Percentiles rank a stretch among this genome's conserved stretches.
Conservation (phyloP, 805 yeast species). For the Wickerhamiella spandovensis region DNA sequence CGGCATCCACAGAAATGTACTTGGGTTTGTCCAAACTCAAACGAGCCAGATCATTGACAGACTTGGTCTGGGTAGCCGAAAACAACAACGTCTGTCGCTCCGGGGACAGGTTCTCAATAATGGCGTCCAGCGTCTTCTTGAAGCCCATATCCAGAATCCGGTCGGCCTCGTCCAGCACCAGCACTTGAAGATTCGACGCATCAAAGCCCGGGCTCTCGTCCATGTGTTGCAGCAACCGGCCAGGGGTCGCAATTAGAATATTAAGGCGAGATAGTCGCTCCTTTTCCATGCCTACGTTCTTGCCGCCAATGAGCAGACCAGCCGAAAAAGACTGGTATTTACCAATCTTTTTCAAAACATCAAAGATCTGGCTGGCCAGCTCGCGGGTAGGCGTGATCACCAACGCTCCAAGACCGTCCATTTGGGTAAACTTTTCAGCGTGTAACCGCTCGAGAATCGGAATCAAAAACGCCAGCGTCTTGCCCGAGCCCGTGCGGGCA, state of each 20-base stretch:
- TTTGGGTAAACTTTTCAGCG: slow-evolving; percentile 61
- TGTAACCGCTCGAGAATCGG: slow-evolving; percentile 55
- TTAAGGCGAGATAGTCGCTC: slow-evolving; percentile 71
- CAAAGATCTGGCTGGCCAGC: slow-evolving; percentile 79
- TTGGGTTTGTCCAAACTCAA: slow-evolving; percentile 53
- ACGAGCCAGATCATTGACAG: slow-evolving; percentile 70
- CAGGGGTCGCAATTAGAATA: slow-evolving; percentile 83
- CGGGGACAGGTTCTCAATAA: slow-evolving; percentile 62
- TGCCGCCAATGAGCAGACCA: slow-evolving; percentile 88
- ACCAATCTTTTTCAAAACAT: slow-evolving; percentile 74
- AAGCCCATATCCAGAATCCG: slow-evolving; percentile 91
- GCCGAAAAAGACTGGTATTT: slow-evolving; percentile 64
- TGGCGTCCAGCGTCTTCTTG: slow-evolving; percentile 67
- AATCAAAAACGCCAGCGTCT: slow-evolving; percentile 72
- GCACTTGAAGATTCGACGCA: slow-evolving; percentile 55
- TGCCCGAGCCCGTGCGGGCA: slow-evolving; percentile 85
- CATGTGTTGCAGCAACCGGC: slow-evolving; percentile 77
- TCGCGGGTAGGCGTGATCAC: slow-evolving; percentile 89
- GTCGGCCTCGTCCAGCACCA: slow-evolving; percentile 86
- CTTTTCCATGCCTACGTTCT: slow-evolving; percentile 67
- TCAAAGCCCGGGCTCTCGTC: slow-evolving; percentile 79
- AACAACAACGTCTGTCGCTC: slow-evolving; percentile 72
- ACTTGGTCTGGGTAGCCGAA: slow-evolving; percentile 82
- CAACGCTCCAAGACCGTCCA: slow-evolving; percentile 80
- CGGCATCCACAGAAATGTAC: slow-evolving; percentile 37